These are phyloP conservation scores for Suillus tomentosus DNA, from an alignment of 768 basidiomycete species.

Conservation along the genomic window DNA sequence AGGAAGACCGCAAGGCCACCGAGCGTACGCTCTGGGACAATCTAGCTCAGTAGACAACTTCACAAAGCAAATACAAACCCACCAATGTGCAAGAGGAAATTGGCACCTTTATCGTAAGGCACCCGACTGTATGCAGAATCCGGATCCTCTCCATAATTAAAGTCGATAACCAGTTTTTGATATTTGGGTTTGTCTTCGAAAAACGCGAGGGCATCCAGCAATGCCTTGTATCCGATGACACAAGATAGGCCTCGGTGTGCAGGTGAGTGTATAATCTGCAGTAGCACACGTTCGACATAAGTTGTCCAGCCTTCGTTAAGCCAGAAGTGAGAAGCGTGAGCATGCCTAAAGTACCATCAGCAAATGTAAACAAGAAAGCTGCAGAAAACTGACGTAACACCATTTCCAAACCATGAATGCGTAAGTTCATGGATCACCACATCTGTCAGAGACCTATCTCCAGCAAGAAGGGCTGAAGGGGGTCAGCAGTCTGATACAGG, in stretches of 20 bases:
- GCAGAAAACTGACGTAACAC: slow-evolving; percentile 40
- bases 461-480: slow-evolving; percentile 48
- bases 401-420: slow-evolving; percentile 60
- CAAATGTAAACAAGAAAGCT: slow-evolving; percentile 3
- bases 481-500: slow-evolving; percentile 2
- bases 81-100: slow-evolving; percentile 58
- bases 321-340: slow-evolving; percentile 48
- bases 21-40: slow-evolving; percentile 46
- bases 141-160: slow-evolving; percentile 46
- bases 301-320: slow-evolving; percentile 63
- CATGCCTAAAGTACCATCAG: slow-evolving; percentile 30
- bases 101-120: slow-evolving; percentile 59
- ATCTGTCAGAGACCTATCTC: slow-evolving; percentile 57
- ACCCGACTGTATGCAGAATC: slow-evolving; percentile 53
- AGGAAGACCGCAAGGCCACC: slow-evolving; percentile 59
- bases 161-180: slow-evolving; percentile 54
- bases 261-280: slow-evolving; percentile 46
- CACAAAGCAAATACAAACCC: slow-evolving; percentile 9
- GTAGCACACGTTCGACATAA: slow-evolving; percentile 58
- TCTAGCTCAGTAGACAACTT: not conserved
- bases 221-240: slow-evolving; percentile 47
- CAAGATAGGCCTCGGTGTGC: slow-evolving; percentile 52
- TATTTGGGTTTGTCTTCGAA: slow-evolving; percentile 46
- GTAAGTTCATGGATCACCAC: slow-evolving; percentile 55
- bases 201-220: slow-evolving; percentile 47